Base-by-base conservation (phyloP, 73 alveolate genomes). In the Breviolum minutum region DNA sequence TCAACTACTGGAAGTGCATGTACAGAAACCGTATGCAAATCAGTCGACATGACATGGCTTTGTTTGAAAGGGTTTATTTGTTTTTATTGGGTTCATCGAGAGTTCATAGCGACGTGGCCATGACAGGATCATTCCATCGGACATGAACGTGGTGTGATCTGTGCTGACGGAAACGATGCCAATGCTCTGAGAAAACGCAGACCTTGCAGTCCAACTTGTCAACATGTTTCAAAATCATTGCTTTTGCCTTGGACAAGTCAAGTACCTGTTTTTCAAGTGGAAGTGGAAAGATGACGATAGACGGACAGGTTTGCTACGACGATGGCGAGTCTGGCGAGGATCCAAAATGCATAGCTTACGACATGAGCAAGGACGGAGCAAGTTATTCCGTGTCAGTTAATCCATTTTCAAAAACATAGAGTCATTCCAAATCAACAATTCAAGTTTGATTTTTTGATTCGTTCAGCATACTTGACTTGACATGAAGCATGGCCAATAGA, bases 301-400 rank as follows among this genome's bases (percentile, higher is more conserved):
- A 68, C 77, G 83, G 91, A 61, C 64, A 88, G 95, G 95, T 88
- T 16, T 88, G 95, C 86, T 88, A 88, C 26, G 95, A 88, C 73
- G 61, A 69, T 17, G 70, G 66, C 71, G 84, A 68, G 85, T 48
- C 32, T 71, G 84, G 70, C 26, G 95, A 88, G 66, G 95, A 88
- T 68, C 95, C 95, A 32, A 88, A 32, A 22, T 88, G 95, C 95
- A 88, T 88, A 85, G 95, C 95, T 20, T 88, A 88, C 76, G 95
- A 88, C 95, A 68, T 88, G 95, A 88, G 95, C 71, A 48, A 88
- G 95, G 95, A 14, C 66, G 6, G 29, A 69, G 8, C 32, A 17
- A 40, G 54, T 40, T 40, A 3, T 40, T 40, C 54, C 54, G 54
- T 40, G 54, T 40, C 3, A 2, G 54, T 3, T 40, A 2, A 2